Base-by-base conservation (phyloP, 1,284 basidiomycete species). In the Apiotrichum gamsii region DNA sequence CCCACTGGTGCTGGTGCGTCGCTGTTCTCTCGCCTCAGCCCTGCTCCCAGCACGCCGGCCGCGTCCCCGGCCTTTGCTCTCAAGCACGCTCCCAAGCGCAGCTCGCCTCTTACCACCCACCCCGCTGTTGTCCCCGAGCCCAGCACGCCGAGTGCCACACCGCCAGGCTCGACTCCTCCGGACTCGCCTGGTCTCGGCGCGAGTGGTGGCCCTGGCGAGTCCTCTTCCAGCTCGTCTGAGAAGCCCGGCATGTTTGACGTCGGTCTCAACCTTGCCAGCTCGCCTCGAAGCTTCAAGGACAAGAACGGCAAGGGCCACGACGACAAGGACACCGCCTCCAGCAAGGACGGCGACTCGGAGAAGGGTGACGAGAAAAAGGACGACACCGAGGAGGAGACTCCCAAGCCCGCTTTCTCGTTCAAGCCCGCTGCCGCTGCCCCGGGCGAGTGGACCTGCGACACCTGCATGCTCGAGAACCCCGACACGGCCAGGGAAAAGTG, bases 391-490 rank as follows among this genome's bases (percentile, higher is more conserved):
- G 14, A 24, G 18, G 39, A 40, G 18, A 31, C 21, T 25, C 29
- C 39, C 29, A 40, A 40, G 19, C 30, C 32, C 19, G 23, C 30
- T 3, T 41, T 41, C 24, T 14, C 21, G 8, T 36, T 45, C 34
- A 45, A 37, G 21, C 18, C 20, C 15, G 14, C 47, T 2, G 43
- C 15, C 1, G 16, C 25, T 8, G 25, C 39, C 8, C 14, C 31
- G 10, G 33, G 28, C 10, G 58, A 57, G 20, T 81, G 79, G 80
- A 72, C 54, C 8, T 82, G 80, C 52, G 63, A 64, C 3, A 51
- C 62, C 10, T 82, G 80, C 43, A 70, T 67, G 62, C 54, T 79
- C 28, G 60, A 72, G 39, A 82, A 80, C 55, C 66, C 75, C 6
- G 71, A 67, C 13, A 64, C 59, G 15, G 76, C 74, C 4, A 73